Conservation (phyloP, 1,284 basidiomycete genomes). For the Meira miltonrushii region DNA sequence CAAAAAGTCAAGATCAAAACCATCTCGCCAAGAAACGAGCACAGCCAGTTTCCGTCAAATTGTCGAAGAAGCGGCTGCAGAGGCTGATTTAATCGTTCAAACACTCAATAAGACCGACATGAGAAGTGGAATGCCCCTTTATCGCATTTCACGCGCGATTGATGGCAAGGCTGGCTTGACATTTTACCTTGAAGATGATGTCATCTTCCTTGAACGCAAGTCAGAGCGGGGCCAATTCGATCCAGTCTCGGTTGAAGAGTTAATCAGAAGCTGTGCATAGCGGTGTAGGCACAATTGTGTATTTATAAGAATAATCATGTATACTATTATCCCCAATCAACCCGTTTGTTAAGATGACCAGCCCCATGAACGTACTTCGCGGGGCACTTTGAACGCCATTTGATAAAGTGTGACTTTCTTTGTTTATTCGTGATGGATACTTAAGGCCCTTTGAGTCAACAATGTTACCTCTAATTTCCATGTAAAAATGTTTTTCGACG, state of each 20-base stretch:
- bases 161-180: conserved; percentile 78
- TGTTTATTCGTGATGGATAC: too few relatives aligned
- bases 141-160: conserved; percentile 68
- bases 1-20: conserved; percentile 18
- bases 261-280: background rate
- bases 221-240: background rate
- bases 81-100: conserved; percentile 80
- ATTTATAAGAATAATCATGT: too few relatives aligned
- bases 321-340: too few relatives aligned
- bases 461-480: too few relatives aligned
- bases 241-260: background rate
- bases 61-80: conserved; percentile 77
- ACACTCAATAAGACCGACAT: conserved; percentile 77
- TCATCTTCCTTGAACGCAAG: background rate
- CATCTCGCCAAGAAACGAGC: background rate
- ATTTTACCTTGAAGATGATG: conserved; percentile 66
- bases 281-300: too few relatives aligned
- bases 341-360: too few relatives aligned
- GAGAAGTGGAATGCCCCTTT: conserved; percentile 72
- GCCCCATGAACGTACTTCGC: too few relatives aligned
- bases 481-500: too few relatives aligned
- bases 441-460: too few relatives aligned
- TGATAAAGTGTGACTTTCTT: too few relatives aligned
- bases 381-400: too few relatives aligned
- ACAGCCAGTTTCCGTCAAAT: conserved; percentile 73